Conservation (phyloP, 1,139 yeast genomes). For the Saccharomycopsis phalli region DNA sequence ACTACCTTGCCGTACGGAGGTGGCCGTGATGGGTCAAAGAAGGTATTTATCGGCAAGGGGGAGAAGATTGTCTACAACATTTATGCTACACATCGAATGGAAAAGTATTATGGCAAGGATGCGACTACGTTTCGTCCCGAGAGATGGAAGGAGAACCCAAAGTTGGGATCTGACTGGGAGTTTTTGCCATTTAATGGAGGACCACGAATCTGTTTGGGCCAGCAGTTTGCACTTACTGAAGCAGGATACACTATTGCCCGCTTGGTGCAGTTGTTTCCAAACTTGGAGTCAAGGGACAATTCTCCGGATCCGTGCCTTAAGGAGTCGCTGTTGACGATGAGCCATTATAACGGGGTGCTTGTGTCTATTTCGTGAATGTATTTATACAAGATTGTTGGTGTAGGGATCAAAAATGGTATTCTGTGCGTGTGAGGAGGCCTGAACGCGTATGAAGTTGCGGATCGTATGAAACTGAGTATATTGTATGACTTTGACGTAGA, state of each 20-base stretch:
- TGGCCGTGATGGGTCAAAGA: not conserved
- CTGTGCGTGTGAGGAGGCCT: no score
- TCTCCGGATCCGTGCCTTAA: not conserved
- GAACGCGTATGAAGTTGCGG: no score
- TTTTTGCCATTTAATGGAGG: not conserved
- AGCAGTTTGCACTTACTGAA: slow-evolving; percentile 1
- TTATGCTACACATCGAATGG: not conserved
- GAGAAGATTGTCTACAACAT: not conserved
- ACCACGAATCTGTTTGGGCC: not conserved
- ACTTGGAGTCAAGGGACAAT: not conserved
- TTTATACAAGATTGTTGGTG: no score
- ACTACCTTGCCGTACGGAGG: not conserved
- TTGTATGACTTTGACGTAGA: no score
- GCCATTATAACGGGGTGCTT: not conserved
- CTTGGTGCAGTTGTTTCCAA: not conserved
- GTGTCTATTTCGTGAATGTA: no score
- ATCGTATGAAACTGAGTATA: no score
- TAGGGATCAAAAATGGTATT: no score
- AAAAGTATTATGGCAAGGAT: not conserved
- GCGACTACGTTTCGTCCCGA: not conserved
- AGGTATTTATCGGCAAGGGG: not conserved
- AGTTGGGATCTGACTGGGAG: not conserved
- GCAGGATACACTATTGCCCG: not conserved
- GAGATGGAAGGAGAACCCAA: not conserved
- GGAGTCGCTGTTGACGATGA: not conserved